Conservation (phyloP, 176 grass and related monocot genomes). For the Hordeum vulgare region DNA sequence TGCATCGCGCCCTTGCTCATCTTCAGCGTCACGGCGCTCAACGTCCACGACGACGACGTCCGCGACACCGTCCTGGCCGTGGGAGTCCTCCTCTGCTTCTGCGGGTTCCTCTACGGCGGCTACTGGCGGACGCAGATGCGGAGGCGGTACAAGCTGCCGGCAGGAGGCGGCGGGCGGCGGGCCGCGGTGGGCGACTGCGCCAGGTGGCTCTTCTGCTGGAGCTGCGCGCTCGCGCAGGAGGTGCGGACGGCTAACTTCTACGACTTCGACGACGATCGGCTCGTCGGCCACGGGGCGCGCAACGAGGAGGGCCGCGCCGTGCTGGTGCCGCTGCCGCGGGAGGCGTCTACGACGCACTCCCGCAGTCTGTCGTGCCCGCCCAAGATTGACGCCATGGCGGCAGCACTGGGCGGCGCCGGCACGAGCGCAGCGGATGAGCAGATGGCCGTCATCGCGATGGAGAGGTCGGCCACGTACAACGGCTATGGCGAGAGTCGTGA, state of each 20-base stretch:
- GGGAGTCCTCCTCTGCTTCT: constrained; percentile 56
- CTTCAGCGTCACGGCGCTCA: constrained; percentile 69
- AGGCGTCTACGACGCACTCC: constrained; percentile 11
- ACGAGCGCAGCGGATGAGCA: not conserved
- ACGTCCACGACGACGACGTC: constrained; percentile 55
- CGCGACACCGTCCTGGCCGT: constrained; percentile 28
- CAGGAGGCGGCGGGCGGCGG: not conserved
- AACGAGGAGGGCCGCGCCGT: constrained; percentile 41
- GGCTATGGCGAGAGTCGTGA: not conserved
- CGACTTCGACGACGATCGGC: constrained; percentile 65
- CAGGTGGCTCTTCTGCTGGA: constrained; percentile 88
- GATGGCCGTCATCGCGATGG: constrained; percentile 16
- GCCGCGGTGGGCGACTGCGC: constrained; percentile 50
- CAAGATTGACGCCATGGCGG: constrained; percentile 25
- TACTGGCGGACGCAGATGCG: constrained; percentile 94
- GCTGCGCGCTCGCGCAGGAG: constrained; percentile 89
- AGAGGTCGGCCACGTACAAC: constrained; percentile 46
- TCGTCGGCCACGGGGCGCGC: constrained; percentile 24
- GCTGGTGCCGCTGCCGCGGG: constrained; percentile 69
- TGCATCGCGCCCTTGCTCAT: constrained; percentile 61
- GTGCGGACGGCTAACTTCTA: constrained; percentile 90
- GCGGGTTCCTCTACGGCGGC: constrained; percentile 74
- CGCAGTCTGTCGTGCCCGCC: constrained; percentile 76
- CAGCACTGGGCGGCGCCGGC: not conserved
- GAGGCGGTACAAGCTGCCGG: constrained; percentile 76